These are phyloP conservation scores for Datisca glomerata DNA, from an alignment of 306 rosid species.

Conservation along the genomic window DNA sequence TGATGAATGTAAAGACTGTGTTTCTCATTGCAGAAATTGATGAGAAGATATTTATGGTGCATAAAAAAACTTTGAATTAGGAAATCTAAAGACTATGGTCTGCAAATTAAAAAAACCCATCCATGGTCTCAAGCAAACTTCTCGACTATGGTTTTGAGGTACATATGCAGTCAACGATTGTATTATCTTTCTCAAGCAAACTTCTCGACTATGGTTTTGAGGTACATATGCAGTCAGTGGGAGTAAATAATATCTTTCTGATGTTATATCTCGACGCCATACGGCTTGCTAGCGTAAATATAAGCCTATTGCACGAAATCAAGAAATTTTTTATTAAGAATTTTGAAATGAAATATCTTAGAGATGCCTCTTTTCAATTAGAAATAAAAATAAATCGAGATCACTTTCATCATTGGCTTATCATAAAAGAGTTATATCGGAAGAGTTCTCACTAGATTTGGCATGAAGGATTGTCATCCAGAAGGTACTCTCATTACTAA, in stretches of 20 bases:
- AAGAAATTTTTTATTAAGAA: not conserved
- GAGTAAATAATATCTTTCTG: not conserved
- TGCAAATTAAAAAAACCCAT: not conserved
- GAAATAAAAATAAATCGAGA: not conserved
- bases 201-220: not conserved
- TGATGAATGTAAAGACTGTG: not conserved
- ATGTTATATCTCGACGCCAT: not conserved
- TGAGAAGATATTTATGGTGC: not conserved
- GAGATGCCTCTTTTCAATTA: not conserved
- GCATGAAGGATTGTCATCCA: not conserved
- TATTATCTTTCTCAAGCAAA: no score
- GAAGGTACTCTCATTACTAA: not conserved
- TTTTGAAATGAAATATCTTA: no score
- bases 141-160: not conserved
- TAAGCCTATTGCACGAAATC: not conserved
- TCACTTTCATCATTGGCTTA: not conserved
- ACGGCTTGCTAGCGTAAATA: not conserved
- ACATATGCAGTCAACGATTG: no score
- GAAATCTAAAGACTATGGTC: not conserved
- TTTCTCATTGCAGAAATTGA: not conserved
- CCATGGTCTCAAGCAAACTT: not conserved
- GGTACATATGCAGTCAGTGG: not conserved
- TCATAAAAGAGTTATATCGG: no score
- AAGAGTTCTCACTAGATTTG: no score
- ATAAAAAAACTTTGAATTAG: not conserved